Evolutionary conservation across 164 flowering plant genomes (phyloP).

Genomic region (Dillenia suffruticosa): DNA sequence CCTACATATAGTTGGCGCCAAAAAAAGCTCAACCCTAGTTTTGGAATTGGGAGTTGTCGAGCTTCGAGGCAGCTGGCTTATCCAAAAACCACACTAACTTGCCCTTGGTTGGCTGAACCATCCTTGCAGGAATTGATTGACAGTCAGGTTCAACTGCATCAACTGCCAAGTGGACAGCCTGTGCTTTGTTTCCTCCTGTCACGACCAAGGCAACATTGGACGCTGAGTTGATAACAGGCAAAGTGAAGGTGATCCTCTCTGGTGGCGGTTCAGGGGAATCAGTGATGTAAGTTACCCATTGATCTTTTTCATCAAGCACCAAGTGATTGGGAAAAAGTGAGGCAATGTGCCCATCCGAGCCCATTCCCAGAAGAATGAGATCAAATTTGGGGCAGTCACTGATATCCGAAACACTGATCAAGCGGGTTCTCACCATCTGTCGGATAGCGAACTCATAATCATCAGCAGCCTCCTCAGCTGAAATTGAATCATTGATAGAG

Average conservation of each 20-base stretch:
- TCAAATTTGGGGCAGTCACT: constrained; percentile 82
- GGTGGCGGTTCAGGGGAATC: constrained; percentile 83
- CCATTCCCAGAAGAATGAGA: constrained; percentile 73
- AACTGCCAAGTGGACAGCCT: constrained; percentile 45
- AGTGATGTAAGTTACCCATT: constrained; percentile 73
- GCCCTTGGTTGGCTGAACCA: constrained; percentile 56
- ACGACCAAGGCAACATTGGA: constrained; percentile 66
- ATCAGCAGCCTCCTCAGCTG: constrained; percentile 80
- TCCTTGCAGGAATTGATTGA: constrained; percentile 43
- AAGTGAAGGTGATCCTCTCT: constrained; percentile 73
- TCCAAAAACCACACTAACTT: constrained; percentile 81
- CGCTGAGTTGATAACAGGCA: constrained; percentile 80
- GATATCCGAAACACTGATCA: constrained; percentile 43
- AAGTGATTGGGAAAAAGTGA: constrained; percentile 64
- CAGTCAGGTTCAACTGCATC: constrained; percentile 31
- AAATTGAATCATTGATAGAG: constrained; percentile 61
- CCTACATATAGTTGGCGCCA: constrained; percentile 20
- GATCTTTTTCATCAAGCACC: constrained; percentile 41
- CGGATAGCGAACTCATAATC: constrained; percentile 63
- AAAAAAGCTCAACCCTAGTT: constrained; percentile 15
- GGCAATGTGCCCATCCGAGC: constrained; percentile 77
- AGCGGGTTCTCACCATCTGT: constrained; percentile 60
- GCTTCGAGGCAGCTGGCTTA: constrained; percentile 54
- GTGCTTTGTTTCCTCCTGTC: constrained; percentile 58
- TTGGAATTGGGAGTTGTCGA: constrained; percentile 25